phyloP scores from a whole-genome alignment of 371 early-diverging fungal genomes.

The Saksenaea vasiformis region DNA sequence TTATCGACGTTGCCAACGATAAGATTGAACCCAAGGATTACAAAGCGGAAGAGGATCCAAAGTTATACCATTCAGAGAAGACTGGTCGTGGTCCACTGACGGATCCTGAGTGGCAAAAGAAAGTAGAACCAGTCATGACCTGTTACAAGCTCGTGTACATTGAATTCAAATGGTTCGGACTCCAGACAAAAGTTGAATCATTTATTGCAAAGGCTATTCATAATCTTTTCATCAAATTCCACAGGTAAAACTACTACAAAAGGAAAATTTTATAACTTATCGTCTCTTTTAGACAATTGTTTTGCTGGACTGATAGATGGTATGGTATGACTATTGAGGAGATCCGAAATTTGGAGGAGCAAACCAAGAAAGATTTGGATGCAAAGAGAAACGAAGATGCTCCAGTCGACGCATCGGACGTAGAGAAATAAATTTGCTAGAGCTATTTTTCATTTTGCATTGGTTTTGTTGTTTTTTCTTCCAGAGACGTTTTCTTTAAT shows the following conservation, averaged over 20 bases:
- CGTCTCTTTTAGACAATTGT: constrained; percentile 62
- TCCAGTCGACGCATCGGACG: not conserved
- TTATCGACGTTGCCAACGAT: constrained; percentile 67
- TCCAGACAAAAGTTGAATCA: constrained; percentile 61
- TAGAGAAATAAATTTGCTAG: not conserved
- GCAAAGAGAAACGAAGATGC: constrained; percentile 30
- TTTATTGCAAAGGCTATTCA: constrained; percentile 47
- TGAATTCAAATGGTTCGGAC: constrained; percentile 72
- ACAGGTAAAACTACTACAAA: constrained; percentile 19
- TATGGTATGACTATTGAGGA: constrained; percentile 72
- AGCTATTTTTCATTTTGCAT: not conserved
- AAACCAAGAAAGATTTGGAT: constrained; percentile 62
- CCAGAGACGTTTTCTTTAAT: not conserved
- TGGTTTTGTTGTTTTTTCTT: not conserved
- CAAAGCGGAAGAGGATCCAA: constrained; percentile 66
- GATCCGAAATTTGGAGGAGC: constrained; percentile 61
- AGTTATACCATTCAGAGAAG: constrained; percentile 59
- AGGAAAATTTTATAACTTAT: constrained; percentile 24
- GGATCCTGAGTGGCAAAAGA: constrained; percentile 37
- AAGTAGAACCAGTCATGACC: constrained; percentile 71
- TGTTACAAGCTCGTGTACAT: constrained; percentile 75
- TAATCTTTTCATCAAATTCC: constrained; percentile 32
- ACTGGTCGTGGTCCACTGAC: constrained; percentile 71
- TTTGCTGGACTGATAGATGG: constrained; percentile 74
- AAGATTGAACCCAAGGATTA: constrained; percentile 54